Base-by-base conservation (phyloP, 208 protist species). In the Leishmania tarentolae region DNA sequence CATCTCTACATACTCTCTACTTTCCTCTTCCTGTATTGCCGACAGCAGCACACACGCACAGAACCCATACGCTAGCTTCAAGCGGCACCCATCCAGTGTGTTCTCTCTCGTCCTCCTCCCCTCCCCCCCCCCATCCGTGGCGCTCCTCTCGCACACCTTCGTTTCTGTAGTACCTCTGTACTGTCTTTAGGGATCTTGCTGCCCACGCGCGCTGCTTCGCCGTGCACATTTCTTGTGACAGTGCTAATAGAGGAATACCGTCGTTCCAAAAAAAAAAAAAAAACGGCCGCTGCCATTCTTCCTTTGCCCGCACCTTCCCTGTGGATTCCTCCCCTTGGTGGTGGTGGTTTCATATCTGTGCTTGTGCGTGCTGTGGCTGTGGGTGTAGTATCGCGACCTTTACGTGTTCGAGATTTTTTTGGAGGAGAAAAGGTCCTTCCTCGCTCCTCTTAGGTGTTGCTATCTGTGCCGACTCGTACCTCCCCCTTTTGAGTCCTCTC, bases 331-430 rank as follows among this genome's bases (percentile, higher is more conserved):
- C 63, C 9, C 50, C 56, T 46, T 44, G n/a, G n/a, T n/a, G n/a
- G n/a, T n/a, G n/a, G n/a, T n/a, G n/a, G n/a, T 46, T 78, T 31
- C 70, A 11, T n/a, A 4, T 53, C 28, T 79, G 37, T 50, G 2
- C 24, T 71, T 53, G 11, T 46, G 44, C 72, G 1, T 71, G 40
- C n/a, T 78, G 9, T 68, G 75, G n/a, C n/a, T 78, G n/a, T 57
- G 76, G 50, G 9, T 40, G 65, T 59, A n/a, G 24, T 61, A 13
- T n/a, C 13, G 50, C 13, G 13, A 19, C 68, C 52, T 53, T 52
- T 71, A 31, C 37, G 5, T 52, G 35, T 75, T 61, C 8, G 31
- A 5, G 28, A 24, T 31, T 31, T 19, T 59, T n/a, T 17, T 61
- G 8, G 13, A 9, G 50, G 15, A 53, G 1, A 17, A 17, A 17